A percentile compares a stretch with the other conserved stretches of the same genome.
Conservation (phyloP, 2,329 filamentous ascomycete genomes). For the Alternaria incomplexa region DNA sequence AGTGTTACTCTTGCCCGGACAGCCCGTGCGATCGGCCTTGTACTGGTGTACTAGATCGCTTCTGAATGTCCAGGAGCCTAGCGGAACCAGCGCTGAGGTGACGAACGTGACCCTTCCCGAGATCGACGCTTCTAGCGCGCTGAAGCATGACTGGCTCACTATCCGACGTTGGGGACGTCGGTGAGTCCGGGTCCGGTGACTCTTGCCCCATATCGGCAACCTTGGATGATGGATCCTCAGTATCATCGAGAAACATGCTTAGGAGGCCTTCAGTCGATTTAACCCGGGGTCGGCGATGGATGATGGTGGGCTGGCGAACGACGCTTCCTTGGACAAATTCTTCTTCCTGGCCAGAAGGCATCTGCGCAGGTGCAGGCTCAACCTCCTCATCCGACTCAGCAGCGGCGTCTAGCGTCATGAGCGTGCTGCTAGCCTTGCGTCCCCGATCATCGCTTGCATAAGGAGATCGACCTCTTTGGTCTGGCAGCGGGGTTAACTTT, state of each 20-base stretch:
- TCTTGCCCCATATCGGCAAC: conserved; percentile 36
- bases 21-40: conserved; percentile 34
- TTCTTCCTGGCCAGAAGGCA: conserved; percentile 36
- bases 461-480: conserved; percentile 49
- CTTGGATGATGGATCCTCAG: conserved; percentile 39
- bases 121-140: conserved; percentile 74
- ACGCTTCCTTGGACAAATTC: conserved; percentile 60
- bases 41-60: conserved; percentile 41
- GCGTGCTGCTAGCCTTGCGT: conserved; percentile 53
- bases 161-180: conserved; percentile 38
- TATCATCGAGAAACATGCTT: conserved; percentile 55
- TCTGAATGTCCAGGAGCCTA: conserved; percentile 69
- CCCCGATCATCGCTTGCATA: conserved; percentile 33
- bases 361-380: conserved; percentile 22
- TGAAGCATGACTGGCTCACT: conserved; percentile 52
- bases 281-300: conserved; percentile 64
- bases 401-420: conserved; percentile 46
- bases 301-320: conserved; percentile 66
- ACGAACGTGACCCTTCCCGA: conserved; percentile 69
- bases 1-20: conserved; percentile 29
- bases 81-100: conserved; percentile 81
- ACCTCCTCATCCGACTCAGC: conserved; percentile 53
- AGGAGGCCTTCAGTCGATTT: conserved; percentile 68
- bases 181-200: conserved; percentile 39
- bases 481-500: conserved; percentile 56